A percentile compares a stretch with the other conserved stretches of the same genome.
These are phyloP conservation scores for Gossypium laxum DNA, from an alignment of 441 rosid species.

Conservation along the genomic window DNA sequence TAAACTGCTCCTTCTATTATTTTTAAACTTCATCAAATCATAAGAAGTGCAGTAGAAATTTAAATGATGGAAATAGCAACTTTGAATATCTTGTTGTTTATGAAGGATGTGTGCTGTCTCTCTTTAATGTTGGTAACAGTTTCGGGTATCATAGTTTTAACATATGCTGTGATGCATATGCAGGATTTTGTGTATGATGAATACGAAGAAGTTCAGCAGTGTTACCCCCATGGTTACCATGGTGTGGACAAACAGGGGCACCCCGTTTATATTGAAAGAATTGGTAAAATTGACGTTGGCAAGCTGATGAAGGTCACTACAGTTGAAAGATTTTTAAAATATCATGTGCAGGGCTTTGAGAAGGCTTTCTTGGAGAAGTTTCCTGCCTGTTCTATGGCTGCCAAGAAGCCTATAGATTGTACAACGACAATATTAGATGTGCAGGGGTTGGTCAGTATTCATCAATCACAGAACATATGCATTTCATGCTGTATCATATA, in stretches of 20 bases:
- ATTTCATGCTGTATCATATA: background rate
- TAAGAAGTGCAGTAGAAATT: background rate
- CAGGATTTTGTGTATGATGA: slow-evolving; percentile 84
- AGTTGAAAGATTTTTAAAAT: slow-evolving; percentile 66
- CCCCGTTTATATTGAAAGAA: slow-evolving; percentile 75
- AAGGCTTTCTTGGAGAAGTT: slow-evolving; percentile 72
- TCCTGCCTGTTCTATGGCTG: slow-evolving; percentile 78
- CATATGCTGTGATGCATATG: slow-evolving; percentile 11
- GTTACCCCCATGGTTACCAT: slow-evolving; percentile 90
- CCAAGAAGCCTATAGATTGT: slow-evolving; percentile 69
- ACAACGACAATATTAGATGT: slow-evolving; percentile 71
- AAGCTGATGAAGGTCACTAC: slow-evolving; percentile 72
- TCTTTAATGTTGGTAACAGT: background rate
- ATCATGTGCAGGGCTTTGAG: slow-evolving; percentile 86
- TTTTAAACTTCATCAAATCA: background rate
- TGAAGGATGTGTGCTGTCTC: slow-evolving; percentile 1
- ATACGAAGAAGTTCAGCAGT: slow-evolving; percentile 55
- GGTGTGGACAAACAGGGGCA: slow-evolving; percentile 82
- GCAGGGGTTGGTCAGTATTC: slow-evolving; percentile 59
- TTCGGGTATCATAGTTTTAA: background rate
- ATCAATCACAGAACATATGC: background rate
- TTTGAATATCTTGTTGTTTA: background rate
- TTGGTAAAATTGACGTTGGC: slow-evolving; percentile 60
- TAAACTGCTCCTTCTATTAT: slow-evolving; percentile 23
- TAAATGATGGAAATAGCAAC: background rate